phyloP scores from a whole-genome alignment of 139 green algal species.

The Coelastrella sp. region DNA sequence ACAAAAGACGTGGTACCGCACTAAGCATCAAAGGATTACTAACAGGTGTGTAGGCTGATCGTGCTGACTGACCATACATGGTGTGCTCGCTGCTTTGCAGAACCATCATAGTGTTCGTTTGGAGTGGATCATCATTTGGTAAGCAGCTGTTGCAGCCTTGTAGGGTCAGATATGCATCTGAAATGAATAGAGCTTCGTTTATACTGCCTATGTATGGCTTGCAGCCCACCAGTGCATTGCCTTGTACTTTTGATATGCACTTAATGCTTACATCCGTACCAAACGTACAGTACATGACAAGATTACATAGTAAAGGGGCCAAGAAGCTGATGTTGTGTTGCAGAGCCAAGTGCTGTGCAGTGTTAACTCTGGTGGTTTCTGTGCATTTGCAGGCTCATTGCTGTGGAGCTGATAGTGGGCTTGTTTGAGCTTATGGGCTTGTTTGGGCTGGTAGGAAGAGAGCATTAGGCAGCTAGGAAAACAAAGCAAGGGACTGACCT shows the following conservation, averaged over 20 bases:
- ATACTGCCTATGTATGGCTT: too few species aligned
- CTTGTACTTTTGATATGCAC: too few species aligned
- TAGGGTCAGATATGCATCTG: too few species aligned
- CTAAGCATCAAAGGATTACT: too few species aligned
- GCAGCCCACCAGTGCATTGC: too few species aligned
- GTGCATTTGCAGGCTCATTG: constrained; percentile 38
- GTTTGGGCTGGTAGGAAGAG: constrained; percentile 44
- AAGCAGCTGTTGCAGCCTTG: constrained; percentile 47
- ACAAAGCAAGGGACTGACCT: too few species aligned
- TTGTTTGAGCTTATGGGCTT: constrained; percentile 55
- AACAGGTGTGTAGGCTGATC: too few species aligned
- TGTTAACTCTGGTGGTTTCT: not conserved
- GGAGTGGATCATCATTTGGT: constrained; percentile 81
- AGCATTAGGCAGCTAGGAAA: not conserved
- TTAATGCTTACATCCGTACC: too few species aligned
- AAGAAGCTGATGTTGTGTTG: not conserved
- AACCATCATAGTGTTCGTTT: constrained; percentile 72
- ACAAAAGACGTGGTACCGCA: too few species aligned
- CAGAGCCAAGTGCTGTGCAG: too few species aligned
- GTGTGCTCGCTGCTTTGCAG: constrained; percentile 51
- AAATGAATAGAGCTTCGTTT: too few species aligned
- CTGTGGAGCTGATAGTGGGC: constrained; percentile 52
- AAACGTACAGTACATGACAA: constrained; percentile 8
- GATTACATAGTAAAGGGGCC: too few species aligned
- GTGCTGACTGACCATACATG: not conserved